A percentile compares a stretch with the other conserved stretches of the same genome.
Evolutionary conservation across 441 rosid species (phyloP).

Genomic region (Lepidium campestre): DNA sequence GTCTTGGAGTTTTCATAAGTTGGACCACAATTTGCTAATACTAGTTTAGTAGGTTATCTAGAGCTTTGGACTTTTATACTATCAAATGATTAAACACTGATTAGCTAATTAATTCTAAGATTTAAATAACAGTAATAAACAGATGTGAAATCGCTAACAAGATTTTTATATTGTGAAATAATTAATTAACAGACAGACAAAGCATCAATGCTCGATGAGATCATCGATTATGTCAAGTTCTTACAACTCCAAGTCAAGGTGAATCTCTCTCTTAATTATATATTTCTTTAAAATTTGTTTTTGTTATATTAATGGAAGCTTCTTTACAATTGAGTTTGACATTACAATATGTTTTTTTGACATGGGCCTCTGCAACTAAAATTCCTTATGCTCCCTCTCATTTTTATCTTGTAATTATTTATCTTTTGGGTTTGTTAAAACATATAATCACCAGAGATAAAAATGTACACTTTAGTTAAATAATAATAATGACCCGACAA

Average conservation of each 20-base stretch:
- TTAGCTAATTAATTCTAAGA: conserved; percentile 1
- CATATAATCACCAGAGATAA: neutral
- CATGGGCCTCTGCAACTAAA: conserved; percentile 21
- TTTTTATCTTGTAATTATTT: neutral
- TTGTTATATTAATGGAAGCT: neutral
- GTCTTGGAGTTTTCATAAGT: conserved; percentile 13
- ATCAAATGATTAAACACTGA: conserved; percentile 31
- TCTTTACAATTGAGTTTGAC: conserved; percentile 26
- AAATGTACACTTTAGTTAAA: neutral
- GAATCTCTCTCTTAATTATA: neutral
- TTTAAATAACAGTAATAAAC: neutral
- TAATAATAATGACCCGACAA: neutral
- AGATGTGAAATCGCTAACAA: neutral
- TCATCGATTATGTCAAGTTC: conserved; percentile 95
- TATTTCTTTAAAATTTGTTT: neutral
- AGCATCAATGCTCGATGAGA: conserved; percentile 99
- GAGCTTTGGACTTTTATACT: conserved; percentile 25
- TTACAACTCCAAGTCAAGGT: conserved; percentile 99
- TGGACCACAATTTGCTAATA: conserved; percentile 20
- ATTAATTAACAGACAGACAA: conserved; percentile 84
- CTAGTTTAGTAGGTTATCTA: conserved; percentile 5
- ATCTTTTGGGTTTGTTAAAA: neutral
- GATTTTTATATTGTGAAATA: conserved; percentile 10
- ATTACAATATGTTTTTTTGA: conserved; percentile 15
- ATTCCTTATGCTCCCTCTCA: conserved; percentile 17